Evolutionary conservation across 2,329 filamentous ascomycete species (phyloP).

Genomic region (Byssochlamys sp.): DNA sequence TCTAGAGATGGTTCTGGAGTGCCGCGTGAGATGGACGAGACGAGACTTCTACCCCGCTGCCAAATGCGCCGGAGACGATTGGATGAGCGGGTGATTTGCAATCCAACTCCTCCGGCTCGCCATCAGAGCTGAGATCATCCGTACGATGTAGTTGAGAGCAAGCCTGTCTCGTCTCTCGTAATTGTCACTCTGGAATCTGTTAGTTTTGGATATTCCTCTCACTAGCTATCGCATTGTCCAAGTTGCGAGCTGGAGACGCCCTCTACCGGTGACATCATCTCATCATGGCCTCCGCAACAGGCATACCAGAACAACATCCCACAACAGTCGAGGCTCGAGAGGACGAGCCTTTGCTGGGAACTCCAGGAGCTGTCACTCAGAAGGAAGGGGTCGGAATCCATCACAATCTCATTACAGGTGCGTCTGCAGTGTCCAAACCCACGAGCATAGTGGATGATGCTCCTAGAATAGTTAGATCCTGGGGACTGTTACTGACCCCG

Average conservation of each 20-base stretch:
- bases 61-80: neutral
- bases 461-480: neutral
- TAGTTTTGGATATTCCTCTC: neutral
- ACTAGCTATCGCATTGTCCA: neutral
- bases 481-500: conserved; percentile 6
- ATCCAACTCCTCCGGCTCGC: neutral
- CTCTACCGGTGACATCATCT: neutral
- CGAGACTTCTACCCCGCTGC: neutral
- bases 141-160: neutral
- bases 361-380: conserved; percentile 65
- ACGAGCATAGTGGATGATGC: neutral
- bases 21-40: neutral
- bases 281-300: conserved; percentile 59
- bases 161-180: neutral
- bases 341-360: conserved; percentile 61
- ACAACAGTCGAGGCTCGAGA: conserved; percentile 39
- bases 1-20: neutral
- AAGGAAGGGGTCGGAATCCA: conserved; percentile 53
- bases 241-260: too few species aligned
- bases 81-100: neutral
- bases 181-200: neutral
- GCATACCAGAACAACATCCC: conserved; percentile 49
- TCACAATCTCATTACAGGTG: conserved; percentile 67
- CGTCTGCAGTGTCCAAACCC: conserved; percentile 13
- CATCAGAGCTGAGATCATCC: neutral